Evolutionary conservation across 1,284 basidiomycete species (phyloP).

Genomic region (Meira nashicola): DNA sequence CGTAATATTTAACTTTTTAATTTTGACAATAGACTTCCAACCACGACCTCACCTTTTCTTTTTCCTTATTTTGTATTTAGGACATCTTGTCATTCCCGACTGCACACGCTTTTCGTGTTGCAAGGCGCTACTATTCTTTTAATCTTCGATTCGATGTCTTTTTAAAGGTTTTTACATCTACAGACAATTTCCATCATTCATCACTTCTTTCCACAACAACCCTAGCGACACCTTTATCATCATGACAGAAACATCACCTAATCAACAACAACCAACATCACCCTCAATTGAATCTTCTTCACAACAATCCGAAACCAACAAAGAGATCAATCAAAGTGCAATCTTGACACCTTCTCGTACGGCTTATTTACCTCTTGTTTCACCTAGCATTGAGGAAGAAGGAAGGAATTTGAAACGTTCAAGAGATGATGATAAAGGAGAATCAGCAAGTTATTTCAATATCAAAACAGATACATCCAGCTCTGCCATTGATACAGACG

Average conservation of each 20-base stretch:
- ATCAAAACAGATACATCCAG: neutral
- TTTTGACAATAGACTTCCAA: too few relatives aligned
- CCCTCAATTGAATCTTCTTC: neutral
- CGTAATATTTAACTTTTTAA: too few relatives aligned
- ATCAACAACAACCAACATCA: neutral
- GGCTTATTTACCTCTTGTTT: slow-evolving; percentile 2
- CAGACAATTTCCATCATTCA: neutral
- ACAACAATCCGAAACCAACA: too few relatives aligned
- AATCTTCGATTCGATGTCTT: neutral
- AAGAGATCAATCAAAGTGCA: neutral
- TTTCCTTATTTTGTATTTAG: too few relatives aligned
- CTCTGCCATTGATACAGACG: neutral
- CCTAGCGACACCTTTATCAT: slow-evolving; percentile 1
- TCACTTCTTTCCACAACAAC: neutral
- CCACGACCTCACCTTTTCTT: too few relatives aligned
- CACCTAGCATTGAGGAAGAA: slow-evolving; percentile 1
- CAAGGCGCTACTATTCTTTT: too few relatives aligned
- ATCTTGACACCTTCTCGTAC: neutral
- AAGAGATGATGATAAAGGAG: neutral
- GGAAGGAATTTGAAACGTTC: neutral
- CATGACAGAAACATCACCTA: neutral
- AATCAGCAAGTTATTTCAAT: neutral
- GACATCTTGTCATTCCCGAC: too few relatives aligned
- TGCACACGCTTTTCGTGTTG: too few relatives aligned
- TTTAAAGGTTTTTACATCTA: neutral